Evolutionary conservation across 371 early-diverging fungal genomes (phyloP).

Genomic region (Neoconidiobolus thromboides): DNA sequence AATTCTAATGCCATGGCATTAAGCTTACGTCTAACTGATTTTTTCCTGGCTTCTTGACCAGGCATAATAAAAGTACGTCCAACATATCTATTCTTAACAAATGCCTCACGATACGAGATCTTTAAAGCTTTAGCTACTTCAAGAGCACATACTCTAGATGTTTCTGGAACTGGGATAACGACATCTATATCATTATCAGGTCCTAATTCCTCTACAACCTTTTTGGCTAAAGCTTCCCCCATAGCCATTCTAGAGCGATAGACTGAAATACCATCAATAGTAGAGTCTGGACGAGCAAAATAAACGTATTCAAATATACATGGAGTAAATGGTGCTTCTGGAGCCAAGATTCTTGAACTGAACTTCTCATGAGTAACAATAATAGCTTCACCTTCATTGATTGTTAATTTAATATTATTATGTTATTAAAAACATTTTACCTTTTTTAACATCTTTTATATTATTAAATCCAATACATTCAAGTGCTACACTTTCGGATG

Average conservation of each 20-base stretch:
- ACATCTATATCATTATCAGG: slow-evolving; percentile 57
- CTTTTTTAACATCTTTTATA: slow-evolving; percentile 71
- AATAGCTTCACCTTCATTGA: slow-evolving; percentile 49
- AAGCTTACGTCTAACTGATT: slow-evolving; percentile 89
- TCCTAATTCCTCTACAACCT: slow-evolving; percentile 46
- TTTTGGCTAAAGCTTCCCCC: slow-evolving; percentile 85
- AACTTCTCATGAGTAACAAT: slow-evolving; percentile 54
- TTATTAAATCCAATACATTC: slow-evolving; percentile 77
- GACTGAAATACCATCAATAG: slow-evolving; percentile 94
- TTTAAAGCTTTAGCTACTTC: slow-evolving; percentile 72
- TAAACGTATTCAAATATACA: slow-evolving; percentile 97
- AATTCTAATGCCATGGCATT: slow-evolving; percentile 95
- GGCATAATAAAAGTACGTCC: slow-evolving; percentile 98
- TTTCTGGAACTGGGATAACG: slow-evolving; percentile 94
- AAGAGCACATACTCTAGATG: slow-evolving; percentile 81
- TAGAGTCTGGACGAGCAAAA: slow-evolving; percentile 94
- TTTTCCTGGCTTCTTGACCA: slow-evolving; percentile 75
- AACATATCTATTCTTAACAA: slow-evolving; percentile 95
- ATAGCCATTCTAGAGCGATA: slow-evolving; percentile 90
- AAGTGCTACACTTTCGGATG: slow-evolving; percentile 86
- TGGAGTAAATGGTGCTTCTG: slow-evolving; percentile 40
- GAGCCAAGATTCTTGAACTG: slow-evolving; percentile 33
- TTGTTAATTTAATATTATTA: not conserved
- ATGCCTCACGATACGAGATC: slow-evolving; percentile 86
- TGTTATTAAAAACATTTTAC: slow-evolving; percentile 10